Base-by-base conservation (phyloP, 495 filamentous ascomycete genomes). In the Cladorrhinum samala region DNA sequence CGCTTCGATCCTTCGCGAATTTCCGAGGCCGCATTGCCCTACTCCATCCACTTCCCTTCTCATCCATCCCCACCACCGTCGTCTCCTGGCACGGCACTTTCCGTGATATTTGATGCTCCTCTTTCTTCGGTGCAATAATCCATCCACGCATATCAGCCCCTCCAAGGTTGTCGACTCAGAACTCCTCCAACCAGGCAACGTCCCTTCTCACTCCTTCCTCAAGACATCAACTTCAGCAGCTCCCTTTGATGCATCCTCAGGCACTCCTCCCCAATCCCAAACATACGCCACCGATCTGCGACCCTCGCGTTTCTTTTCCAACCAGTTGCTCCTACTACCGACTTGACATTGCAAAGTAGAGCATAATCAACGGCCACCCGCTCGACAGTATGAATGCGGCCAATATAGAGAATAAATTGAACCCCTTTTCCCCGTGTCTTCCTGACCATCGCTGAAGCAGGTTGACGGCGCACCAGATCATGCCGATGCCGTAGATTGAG, bases 401-500 rank as follows among this genome's bases (percentile, higher is more conserved):
- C 4, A 63, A 39, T 11, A 68, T 23, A 0, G 60, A 63, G 14
- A 68, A 56, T 0, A 65, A 11, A 50, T 59, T 62, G 2, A 55
- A 43, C 5, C 55, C 61, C 17, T 54, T 49, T 20, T 70, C 66
- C 9, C 57, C 59, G 37, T 65, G 37, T 9, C 54, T 51, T 1
- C 68, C 65, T 9, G 62, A 36, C 69, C 69, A 72, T 2, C 69
- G 62, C 43, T 52, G 50, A 30, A 72, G 46, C 33, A 72, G 64
- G 27, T 27, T 46, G 41, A 67, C 50, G 42, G 66, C 63, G 55
- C 57, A 62, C 38, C 52, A 67, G 57, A 72, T 66, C 59, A 68
- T 65, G 56, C 53, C 67, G 49, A 70, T 60, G 57, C 50, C 66
- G 55, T 72, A 72, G 47, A 61, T 17, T 21, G 51, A 59, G 40